These are phyloP conservation scores for Aquilaria agallochum DNA, from an alignment of 441 rosid genomes.

Conservation along the genomic window DNA sequence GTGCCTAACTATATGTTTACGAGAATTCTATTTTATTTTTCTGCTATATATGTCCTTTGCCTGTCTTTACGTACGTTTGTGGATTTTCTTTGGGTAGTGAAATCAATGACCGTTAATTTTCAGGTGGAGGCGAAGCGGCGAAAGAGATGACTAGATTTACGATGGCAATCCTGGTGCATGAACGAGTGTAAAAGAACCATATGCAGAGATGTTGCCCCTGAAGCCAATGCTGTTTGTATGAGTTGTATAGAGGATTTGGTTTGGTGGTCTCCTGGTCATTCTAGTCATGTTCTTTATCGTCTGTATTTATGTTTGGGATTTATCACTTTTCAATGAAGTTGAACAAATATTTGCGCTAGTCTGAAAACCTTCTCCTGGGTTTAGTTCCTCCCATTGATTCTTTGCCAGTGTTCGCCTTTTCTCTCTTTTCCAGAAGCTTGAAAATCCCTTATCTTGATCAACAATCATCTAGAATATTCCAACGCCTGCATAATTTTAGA, in stretches of 20 bases:
- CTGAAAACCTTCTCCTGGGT: too few species aligned
- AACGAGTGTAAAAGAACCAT: constrained; percentile 19
- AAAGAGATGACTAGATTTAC: constrained; percentile 31
- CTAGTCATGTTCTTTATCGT: constrained; percentile 3
- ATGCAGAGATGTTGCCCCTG: constrained; percentile 18
- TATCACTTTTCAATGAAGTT: background rate
- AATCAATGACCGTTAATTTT: constrained; percentile 3
- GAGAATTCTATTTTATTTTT: too few species aligned
- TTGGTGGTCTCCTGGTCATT: constrained; percentile 18
- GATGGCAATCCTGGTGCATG: constrained; percentile 19
- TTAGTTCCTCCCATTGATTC: too few species aligned
- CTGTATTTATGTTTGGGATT: constrained; percentile 9
- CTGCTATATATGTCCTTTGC: too few species aligned
- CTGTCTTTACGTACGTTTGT: too few species aligned
- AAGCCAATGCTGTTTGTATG: constrained; percentile 29
- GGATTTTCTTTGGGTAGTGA: background rate
- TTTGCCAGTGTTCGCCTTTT: too few species aligned
- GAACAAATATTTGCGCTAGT: too few species aligned
- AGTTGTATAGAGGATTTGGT: constrained; percentile 37
- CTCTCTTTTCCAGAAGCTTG: too few species aligned
- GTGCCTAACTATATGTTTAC: too few species aligned
- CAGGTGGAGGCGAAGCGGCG: constrained; percentile 58
- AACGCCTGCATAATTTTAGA: too few species aligned
- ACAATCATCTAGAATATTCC: too few species aligned
- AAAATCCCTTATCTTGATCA: too few species aligned